Evolutionary conservation across 1,284 basidiomycete species (phyloP), one percentile per base, ranked within the genome.

Genomic region (Xerocomus nothofagi): DNA sequence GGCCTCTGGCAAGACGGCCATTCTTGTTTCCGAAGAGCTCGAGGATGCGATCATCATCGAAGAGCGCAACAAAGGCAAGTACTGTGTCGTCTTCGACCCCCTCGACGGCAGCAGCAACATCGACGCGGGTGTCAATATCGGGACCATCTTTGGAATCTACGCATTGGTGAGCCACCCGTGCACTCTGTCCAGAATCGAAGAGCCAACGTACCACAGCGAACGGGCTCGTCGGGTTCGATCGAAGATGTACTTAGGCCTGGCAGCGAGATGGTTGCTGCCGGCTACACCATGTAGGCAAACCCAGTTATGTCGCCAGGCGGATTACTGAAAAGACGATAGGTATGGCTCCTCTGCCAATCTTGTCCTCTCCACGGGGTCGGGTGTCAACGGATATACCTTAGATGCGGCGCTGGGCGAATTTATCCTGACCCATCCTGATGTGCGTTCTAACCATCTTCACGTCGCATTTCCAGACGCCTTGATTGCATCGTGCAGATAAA

Each of bases 51-150:
- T 98, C 70, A 80, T 98, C 67, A 90, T 98, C 68, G 88, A 91
- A 57, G 86, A 84, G 49, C 75, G 71, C 56, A 71, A 84, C 71
- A 84, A 76, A 70, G 94, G 94, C 55, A 88, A 82, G 68, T 95
- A 94, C 76, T 98, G 94, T 63, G 93, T 98, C 61, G 97, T 99
- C 9, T 99, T 99, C 64, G 97, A 99, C 73, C 97, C 97, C 34
- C 83, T 99, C 48, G 97, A 99, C 65, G 97, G 97, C 47, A 92
- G 88, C 63, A 94, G 91, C 74, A 99, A 99, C 77, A 99, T 99
- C 73, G 97, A 99, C 71, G 97, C 97, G 57, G 97, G 96, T 85
- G 97, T 99, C 57, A 99, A 99, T 75, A 97, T 99, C 67, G 97
- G 97, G 38, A 99, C 97, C 52, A 99, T 99, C 77, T 99, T 99